Base-by-base conservation (phyloP, 345 rosid species). In the Theobroma cacao region DNA sequence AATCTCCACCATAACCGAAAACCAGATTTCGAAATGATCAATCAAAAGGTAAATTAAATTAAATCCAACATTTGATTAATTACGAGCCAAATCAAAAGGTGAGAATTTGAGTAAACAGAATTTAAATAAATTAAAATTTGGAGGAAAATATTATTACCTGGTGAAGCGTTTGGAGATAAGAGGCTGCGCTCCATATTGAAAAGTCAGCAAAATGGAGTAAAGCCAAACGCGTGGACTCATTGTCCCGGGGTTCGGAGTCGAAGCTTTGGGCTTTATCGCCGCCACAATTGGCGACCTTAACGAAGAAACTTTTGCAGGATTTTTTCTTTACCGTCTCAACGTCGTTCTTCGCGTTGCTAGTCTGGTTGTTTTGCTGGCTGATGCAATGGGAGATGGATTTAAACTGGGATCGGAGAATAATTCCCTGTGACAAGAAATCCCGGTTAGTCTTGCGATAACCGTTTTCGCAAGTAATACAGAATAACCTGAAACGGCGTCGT, bases 101-200 rank as follows among this genome's bases (percentile, higher is more conserved):
- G 22, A 52, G 2, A 33, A 24, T 36, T 28, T 26, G 13, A 43
- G 5, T 34, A 18, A 26, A 13, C 15, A 40, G 33, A 75, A 59
- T 17, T 9, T 3, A 52, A 34, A 18, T 34, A 26, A 26, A 20
- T 0, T 20, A 13, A 43, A 61, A 12, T 0, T 36, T 17, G 40
- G 17, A 18, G 11, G 22, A 11, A 59, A 73, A 41, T 24, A 62
- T 0, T 72, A 22, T 74, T 69, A 94, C 99, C 98, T 83, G 78
- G 82, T 87, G 87, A 88, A 96, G 80, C 97, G 88, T 81, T 93
- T 96, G 88, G 98, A 91, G 88, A 96, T 88, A 68, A 94, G 86
- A 85, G 99, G 99, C 80, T 96, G 99, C 22, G 91, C 90, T 34
- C 98, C 98, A 80, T 96, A 96, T 83, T 96, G 99, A 81, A 96